phyloP scores from a whole-genome alignment of 225 moss, liverwort and hornwort species.

The Marchantia polymorpha region DNA sequence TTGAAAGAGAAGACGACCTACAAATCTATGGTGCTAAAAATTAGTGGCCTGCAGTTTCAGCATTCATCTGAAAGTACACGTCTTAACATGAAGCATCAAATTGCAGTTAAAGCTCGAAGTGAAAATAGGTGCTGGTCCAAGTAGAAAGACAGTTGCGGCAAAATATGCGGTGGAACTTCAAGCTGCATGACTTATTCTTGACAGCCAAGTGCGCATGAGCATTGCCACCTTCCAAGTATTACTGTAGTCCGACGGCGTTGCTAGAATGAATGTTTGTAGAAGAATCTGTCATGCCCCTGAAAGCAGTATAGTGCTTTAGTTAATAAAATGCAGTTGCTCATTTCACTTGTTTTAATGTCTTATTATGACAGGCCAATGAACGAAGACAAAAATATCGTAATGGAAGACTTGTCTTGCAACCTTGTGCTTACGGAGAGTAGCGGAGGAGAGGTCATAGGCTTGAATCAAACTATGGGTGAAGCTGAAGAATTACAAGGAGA shows the following conservation, averaged over 20 bases:
- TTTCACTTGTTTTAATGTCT: too few relatives aligned
- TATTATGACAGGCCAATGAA: slow-evolving; percentile 28
- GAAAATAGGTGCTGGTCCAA: slow-evolving; percentile 9
- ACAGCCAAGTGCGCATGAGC: slow-evolving; percentile 9
- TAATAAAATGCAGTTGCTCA: too few relatives aligned
- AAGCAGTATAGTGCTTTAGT: too few relatives aligned
- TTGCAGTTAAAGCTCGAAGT: slow-evolving; percentile 26
- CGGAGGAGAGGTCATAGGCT: not conserved
- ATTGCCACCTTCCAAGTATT: too few relatives aligned
- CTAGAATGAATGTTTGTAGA: too few relatives aligned
- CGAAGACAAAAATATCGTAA: slow-evolving; percentile 22
- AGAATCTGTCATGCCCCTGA: too few relatives aligned
- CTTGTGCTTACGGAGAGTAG: slow-evolving; percentile 27
- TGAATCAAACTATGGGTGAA: not conserved
- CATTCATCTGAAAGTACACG: too few relatives aligned
- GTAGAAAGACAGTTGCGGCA: slow-evolving; percentile 14
- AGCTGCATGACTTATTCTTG: slow-evolving; percentile 32
- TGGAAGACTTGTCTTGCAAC: slow-evolving; percentile 27
- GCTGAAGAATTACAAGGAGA: not conserved
- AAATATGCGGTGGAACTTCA: slow-evolving; percentile 13
- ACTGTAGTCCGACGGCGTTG: too few relatives aligned
- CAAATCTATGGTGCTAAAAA: too few relatives aligned
- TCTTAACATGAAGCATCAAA: too few relatives aligned
- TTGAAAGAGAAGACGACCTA: too few relatives aligned
- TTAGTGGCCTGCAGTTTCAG: too few relatives aligned